Percentiles rank a stretch among this genome's conserved stretches.
Evolutionary conservation across 1,284 basidiomycete genomes (phyloP).

Genomic region (Boletus sp.): DNA sequence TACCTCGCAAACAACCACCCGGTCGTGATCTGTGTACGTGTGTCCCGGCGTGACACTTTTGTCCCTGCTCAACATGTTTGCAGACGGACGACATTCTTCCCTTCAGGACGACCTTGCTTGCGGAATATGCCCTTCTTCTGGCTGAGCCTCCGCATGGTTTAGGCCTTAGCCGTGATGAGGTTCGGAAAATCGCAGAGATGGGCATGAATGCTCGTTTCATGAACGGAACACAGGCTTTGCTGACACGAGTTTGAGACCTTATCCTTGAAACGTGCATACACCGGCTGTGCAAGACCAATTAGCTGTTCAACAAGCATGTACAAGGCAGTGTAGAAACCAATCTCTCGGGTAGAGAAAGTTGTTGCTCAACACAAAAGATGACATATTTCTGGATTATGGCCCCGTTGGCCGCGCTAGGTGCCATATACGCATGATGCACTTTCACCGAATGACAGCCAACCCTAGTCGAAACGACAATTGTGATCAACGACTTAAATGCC

Average conservation of each 20-base stretch:
- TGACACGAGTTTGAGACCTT: background rate
- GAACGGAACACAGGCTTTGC: background rate
- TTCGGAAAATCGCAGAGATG: constrained; percentile 61
- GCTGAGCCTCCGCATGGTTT: constrained; percentile 69
- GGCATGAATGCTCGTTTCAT: constrained; percentile 59
- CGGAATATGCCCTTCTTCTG: constrained; percentile 77
- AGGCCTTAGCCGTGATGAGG: constrained; percentile 62
- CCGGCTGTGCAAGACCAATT: background rate
- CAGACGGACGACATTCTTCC: constrained; percentile 84
- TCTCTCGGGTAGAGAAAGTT: background rate
- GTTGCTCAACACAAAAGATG: background rate
- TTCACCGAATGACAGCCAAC: background rate
- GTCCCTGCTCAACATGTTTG: background rate
- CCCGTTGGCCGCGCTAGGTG: background rate
- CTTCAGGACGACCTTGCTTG: constrained; percentile 71
- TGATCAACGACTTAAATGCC: constrained; percentile 53
- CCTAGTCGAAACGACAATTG: background rate
- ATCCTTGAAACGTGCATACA: background rate
- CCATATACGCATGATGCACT: background rate
- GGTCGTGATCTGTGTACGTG: constrained; percentile 73
- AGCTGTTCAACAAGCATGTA: background rate
- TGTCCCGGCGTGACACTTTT: constrained; percentile 1
- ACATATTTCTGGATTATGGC: background rate
- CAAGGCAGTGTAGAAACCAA: background rate
- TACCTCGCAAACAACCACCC: constrained; percentile 70